Evolutionary conservation across 164 flowering plant genomes (phyloP), one percentile per base, ranked within the genome.

Genomic region (Warburgia ugandensis): DNA sequence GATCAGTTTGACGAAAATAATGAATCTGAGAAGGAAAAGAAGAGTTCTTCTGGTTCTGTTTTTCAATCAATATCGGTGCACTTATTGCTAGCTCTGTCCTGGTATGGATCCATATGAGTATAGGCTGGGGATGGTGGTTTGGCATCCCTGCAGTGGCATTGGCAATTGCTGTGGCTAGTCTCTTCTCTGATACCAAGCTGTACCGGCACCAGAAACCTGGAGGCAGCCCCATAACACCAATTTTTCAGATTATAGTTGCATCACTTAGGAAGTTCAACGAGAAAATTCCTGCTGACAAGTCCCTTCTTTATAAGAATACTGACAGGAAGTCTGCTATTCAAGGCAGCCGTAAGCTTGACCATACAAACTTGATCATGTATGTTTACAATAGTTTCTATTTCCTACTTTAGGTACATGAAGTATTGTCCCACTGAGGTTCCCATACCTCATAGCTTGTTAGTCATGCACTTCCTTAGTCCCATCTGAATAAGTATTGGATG

Each of bases 1-100:
- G 85, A 83, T 59, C 91, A 83, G 61, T 83, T 83, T 58, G 91
- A 83, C 60, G 86, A 80, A 45, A 58, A 62, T 16, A 80, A 83
- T 43, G 79, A 76, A 31, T 29, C 2, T 16, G 91, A 78, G 68
- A 78, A 76, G 62, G 71, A 73, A 48, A 64, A 50, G 45, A 80
- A 83, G 63, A 61, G 77, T 29, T 80, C 90, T 50, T 80, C 42
- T 80, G 81, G 81, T 80, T 77, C 52, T 80, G 77, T 29, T 44
- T 78, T 43, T 70, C 81, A 21, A 77, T 77, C 43, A 80, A 80
- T 48, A 43, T 80, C 5, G 86, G 86, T 10, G 83, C 86, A 27
- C 76, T 80, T n/a, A 22, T 80, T 25, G 77, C 86, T 32, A 55
- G 72, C 19, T 69, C 83, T 1, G 77, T 80, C 2, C 58, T 80